These are phyloP conservation scores for Trichoderma gracile DNA, from an alignment of 2,329 filamentous ascomycete species.

Conservation along the genomic window DNA sequence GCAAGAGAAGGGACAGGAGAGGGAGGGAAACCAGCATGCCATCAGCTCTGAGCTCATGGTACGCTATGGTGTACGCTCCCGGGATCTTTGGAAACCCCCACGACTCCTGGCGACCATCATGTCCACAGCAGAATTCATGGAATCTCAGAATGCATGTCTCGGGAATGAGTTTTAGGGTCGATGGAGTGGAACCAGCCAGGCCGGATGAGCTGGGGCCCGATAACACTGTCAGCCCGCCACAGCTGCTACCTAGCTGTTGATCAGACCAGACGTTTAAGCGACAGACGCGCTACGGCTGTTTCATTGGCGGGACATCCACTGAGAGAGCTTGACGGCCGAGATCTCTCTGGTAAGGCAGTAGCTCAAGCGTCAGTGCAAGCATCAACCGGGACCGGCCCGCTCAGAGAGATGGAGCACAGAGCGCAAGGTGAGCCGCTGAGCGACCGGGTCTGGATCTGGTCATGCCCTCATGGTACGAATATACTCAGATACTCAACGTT, in stretches of 20 bases:
- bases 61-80: no score
- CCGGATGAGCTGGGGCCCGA: slow-evolving; percentile 12
- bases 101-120: background rate
- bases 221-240: slow-evolving; percentile 18
- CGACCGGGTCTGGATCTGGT: background rate
- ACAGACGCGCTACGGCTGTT: slow-evolving; percentile 20
- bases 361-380: background rate
- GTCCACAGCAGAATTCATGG: background rate
- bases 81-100: background rate
- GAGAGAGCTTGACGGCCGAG: slow-evolving; percentile 9
- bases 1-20: background rate
- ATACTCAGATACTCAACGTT: background rate
- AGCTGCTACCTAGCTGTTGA: background rate
- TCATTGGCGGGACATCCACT: background rate
- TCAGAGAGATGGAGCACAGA: background rate
- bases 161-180: slow-evolving; percentile 16
- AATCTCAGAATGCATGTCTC: slow-evolving; percentile 13
- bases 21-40: no score
- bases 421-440: background rate
- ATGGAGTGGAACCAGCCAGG: slow-evolving; percentile 14
- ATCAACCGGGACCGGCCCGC: slow-evolving; percentile 3
- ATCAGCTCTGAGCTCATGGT: no score
- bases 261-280: slow-evolving; percentile 12
- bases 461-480: no score
- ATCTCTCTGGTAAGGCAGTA: slow-evolving; percentile 1